A percentile compares a stretch with the other conserved stretches of the same genome.
Conservation (phyloP, 1,284 basidiomycete species). For the Tilletiopsis washingtonensis region DNA sequence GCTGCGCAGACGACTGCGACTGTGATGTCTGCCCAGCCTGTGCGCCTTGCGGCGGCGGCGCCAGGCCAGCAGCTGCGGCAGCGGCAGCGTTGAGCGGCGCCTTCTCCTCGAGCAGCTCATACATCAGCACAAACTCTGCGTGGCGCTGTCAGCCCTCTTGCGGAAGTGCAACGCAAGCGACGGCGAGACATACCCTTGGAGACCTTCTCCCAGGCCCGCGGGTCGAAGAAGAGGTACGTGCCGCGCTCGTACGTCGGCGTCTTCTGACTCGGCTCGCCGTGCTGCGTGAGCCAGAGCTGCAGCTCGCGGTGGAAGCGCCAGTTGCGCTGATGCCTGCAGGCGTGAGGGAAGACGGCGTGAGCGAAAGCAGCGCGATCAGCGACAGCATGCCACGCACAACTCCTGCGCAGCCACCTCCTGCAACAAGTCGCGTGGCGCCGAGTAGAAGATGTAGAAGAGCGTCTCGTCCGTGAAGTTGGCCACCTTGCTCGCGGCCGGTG, state of each 20-base stretch:
- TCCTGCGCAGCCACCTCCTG: slow-evolving; percentile 94
- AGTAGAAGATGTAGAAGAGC: slow-evolving; percentile 97
- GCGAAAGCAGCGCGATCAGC: slow-evolving; percentile 2
- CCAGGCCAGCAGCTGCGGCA: slow-evolving; percentile 5
- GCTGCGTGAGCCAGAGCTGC: slow-evolving; percentile 90
- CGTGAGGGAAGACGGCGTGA: background rate
- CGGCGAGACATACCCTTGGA: slow-evolving; percentile 44
- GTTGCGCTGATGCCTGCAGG: slow-evolving; percentile 75
- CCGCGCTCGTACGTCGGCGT: slow-evolving; percentile 82
- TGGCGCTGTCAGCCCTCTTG: background rate
- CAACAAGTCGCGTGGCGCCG: slow-evolving; percentile 79
- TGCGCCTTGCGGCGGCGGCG: no score
- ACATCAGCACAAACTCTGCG: slow-evolving; percentile 78
- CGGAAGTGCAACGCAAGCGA: background rate
- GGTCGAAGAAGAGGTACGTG: slow-evolving; percentile 84
- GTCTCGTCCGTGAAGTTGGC: slow-evolving; percentile 91
- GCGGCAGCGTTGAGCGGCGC: slow-evolving; percentile 20
- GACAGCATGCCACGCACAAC: slow-evolving; percentile 59
- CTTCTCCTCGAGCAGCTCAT: slow-evolving; percentile 79
- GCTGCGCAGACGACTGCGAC: no score
- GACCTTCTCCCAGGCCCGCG: slow-evolving; percentile 74
- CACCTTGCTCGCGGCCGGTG: slow-evolving; percentile 78
- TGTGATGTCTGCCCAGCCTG: no score
- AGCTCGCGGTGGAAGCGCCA: slow-evolving; percentile 97
- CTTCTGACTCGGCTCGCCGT: slow-evolving; percentile 75